A percentile compares a stretch with the other conserved stretches of the same genome.
Evolutionary conservation across 371 early-diverging fungal genomes (phyloP).

Genomic region (Chytridium lagenaria): DNA sequence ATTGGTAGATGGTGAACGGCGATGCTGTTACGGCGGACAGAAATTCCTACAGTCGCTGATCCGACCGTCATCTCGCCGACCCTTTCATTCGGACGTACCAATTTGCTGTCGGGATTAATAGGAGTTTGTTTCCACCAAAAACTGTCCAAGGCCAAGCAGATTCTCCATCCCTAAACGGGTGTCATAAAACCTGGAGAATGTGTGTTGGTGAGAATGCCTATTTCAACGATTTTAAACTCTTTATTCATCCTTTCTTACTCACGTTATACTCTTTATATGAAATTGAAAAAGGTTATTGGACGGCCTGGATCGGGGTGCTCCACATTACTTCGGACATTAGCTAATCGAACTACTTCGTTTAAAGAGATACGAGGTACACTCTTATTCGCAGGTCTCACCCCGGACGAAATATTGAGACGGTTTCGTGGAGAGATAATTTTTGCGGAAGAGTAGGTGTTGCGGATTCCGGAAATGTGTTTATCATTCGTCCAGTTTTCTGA

Average conservation of each 20-base stretch:
- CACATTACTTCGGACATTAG: slow-evolving; percentile 83
- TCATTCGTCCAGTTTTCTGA: slow-evolving; percentile 59
- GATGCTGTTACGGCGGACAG: slow-evolving; percentile 19
- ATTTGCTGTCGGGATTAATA: background rate
- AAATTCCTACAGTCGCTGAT: slow-evolving; percentile 28
- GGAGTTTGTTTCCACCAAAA: slow-evolving; percentile 26
- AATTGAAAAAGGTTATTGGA: slow-evolving; percentile 76
- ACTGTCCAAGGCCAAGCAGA: slow-evolving; percentile 28
- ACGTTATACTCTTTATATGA: too few species aligned
- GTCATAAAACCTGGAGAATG: slow-evolving; percentile 81
- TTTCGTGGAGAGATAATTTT: slow-evolving; percentile 30
- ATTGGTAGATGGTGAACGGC: slow-evolving; percentile 9
- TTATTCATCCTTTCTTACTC: too few species aligned
- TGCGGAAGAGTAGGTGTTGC: slow-evolving; percentile 33
- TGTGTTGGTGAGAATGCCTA: slow-evolving; percentile 64
- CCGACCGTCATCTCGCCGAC: background rate
- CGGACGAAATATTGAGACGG: slow-evolving; percentile 51
- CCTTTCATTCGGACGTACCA: slow-evolving; percentile 1
- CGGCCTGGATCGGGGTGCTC: slow-evolving; percentile 76
- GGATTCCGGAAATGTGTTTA: too few species aligned
- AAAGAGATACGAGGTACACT: slow-evolving; percentile 30
- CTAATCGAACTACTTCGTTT: slow-evolving; percentile 67
- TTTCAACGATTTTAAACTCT: too few species aligned
- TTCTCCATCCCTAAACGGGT: slow-evolving; percentile 68
- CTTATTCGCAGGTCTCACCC: slow-evolving; percentile 13